phyloP scores from a whole-genome alignment of 2,329 filamentous ascomycete species.

The Fonsecaea multimorphosa region DNA sequence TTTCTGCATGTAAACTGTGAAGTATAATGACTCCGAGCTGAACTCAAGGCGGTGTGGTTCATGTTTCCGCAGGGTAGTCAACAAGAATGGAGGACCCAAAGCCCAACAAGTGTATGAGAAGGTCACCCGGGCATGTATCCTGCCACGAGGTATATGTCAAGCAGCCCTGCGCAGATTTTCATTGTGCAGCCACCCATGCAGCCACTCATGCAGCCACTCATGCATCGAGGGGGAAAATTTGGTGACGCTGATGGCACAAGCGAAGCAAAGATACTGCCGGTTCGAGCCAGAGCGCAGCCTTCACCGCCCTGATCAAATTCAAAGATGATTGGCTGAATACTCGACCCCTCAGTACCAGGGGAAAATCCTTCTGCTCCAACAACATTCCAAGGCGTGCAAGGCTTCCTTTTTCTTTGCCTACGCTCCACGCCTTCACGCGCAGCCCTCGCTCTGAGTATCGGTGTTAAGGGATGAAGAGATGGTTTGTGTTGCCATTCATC shows the following conservation, averaged over 20 bases:
- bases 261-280: not conserved
- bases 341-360: not conserved
- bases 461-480: not conserved
- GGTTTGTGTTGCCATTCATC: not conserved
- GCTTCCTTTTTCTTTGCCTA: not conserved
- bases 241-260: constrained; percentile 4
- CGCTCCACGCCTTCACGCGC: not conserved
- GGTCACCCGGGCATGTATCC: not conserved
- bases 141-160: not conserved
- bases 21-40: constrained; percentile 23
- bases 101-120: not conserved
- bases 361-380: not conserved
- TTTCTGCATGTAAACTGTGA: constrained; percentile 43
- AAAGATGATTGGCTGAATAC: not conserved
- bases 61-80: constrained; percentile 41
- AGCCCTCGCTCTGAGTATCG: not conserved
- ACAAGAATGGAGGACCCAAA: constrained; percentile 31
- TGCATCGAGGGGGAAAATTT: constrained; percentile 11
- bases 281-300: not conserved
- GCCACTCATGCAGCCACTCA: too few relatives aligned
- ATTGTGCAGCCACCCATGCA: not conserved
- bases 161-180: not conserved
- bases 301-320: constrained; percentile 6
- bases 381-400: too few relatives aligned
- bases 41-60: constrained; percentile 45